Conservation (phyloP, 1,284 basidiomycete genomes). For the Cystobasidiaceae sp. region DNA sequence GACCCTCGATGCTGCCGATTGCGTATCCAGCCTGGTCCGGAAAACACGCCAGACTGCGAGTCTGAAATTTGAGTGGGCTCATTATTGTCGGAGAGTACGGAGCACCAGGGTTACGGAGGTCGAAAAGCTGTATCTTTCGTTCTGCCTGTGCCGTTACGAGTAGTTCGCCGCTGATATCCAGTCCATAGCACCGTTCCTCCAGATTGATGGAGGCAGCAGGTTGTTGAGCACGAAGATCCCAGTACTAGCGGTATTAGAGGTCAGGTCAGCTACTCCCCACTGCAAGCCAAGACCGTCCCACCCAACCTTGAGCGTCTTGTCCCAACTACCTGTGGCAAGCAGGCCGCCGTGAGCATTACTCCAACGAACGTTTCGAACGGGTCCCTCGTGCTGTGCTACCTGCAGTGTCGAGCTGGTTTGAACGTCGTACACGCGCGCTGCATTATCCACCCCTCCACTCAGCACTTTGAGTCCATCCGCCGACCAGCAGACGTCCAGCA, state of each 20-base stretch:
- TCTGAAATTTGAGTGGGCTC: slow-evolving; percentile 91
- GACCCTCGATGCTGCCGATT: slow-evolving; percentile 88
- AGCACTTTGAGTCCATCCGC: slow-evolving; percentile 73
- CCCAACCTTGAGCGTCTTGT: slow-evolving; percentile 54
- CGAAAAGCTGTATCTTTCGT: slow-evolving; percentile 80
- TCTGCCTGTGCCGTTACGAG: slow-evolving; percentile 92
- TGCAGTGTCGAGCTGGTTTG: slow-evolving; percentile 58
- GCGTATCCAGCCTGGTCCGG: slow-evolving; percentile 76
- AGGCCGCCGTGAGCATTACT: slow-evolving; percentile 65
- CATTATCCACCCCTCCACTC: slow-evolving; percentile 75
- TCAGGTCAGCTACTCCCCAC: background rate
- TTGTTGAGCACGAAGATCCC: slow-evolving; percentile 71
- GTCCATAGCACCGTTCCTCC: slow-evolving; percentile 81
- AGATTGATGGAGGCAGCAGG: slow-evolving; percentile 73
- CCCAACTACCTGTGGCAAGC: slow-evolving; percentile 82
- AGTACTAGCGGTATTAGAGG: slow-evolving; percentile 62
- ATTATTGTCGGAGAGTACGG: slow-evolving; percentile 52
- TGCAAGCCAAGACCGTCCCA: background rate
- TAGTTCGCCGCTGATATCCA: slow-evolving; percentile 75
- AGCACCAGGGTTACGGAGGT: slow-evolving; percentile 71
- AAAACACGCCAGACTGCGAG: slow-evolving; percentile 79
- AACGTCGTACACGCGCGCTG: slow-evolving; percentile 73
- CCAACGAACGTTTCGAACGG: slow-evolving; percentile 70
- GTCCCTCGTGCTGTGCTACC: slow-evolving; percentile 77
- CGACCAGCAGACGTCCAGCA: slow-evolving; percentile 75